Base-by-base conservation (phyloP, 495 filamentous ascomycete species). In the Friedmanniomyces endolithicus region DNA sequence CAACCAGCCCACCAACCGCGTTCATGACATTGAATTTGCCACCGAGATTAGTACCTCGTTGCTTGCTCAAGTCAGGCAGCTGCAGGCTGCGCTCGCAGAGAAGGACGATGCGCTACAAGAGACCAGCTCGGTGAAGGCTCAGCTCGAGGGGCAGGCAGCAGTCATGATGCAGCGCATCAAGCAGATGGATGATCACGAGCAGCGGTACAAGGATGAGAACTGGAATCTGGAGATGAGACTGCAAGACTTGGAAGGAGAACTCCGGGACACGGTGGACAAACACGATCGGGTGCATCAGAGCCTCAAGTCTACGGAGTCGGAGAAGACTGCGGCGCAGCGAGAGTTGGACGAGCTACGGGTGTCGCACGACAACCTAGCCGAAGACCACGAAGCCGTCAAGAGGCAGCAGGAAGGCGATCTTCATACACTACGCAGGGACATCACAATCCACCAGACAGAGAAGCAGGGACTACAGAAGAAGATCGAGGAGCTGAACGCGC, bases 131-230 rank as follows among this genome's bases (percentile, higher is more conserved):
- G 87, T 92, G 50, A 86, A 83, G 60, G 82, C 86, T 4, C 75
- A 78, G 52, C 73, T 96, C 17, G 90, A 95, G 66, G 69, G 84
- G 31, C 88, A 96, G 56, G 81, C 80, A 0, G 87, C 94, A 64
- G 79, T 79, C 0, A 80, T 94, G 54, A 76, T 81, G 52, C 82
- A 90, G 65, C 82, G 88, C 11, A 74, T 96, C 46, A 84, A 84
- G 62, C 75, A 74, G 7, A 72, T 97, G 33, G 89, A 95, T 62
- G 92, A 97, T 67, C 94, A 85, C 62, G 92, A 98, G 70, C 84
- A 88, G 66, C 81, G 86, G 17, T 94, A 90, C 68, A 97, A 95
- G 67, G 92, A 98, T 64, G 90, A 95, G 65, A 98, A 97, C 64
- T 98, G 92, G 92, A 86, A 84, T 56, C 75, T 98, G 41, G 92